Evolutionary conservation across 2,329 filamentous ascomycete genomes (phyloP).

Genomic region (Ceratocystiopsis minuta): DNA sequence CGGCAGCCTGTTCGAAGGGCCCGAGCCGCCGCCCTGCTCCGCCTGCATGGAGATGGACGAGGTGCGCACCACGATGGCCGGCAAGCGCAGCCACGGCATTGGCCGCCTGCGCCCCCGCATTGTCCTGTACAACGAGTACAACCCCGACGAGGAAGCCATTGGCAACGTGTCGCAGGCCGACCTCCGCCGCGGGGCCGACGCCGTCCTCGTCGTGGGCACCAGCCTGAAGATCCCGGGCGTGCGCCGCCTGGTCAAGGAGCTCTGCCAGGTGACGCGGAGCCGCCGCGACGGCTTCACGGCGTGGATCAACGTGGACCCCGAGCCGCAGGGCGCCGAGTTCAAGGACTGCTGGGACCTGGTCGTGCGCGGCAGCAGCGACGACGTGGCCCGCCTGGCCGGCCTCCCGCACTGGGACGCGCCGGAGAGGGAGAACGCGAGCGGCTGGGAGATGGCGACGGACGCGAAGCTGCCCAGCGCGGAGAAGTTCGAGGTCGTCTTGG

Average conservation of each 20-base stretch:
- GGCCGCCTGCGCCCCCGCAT: slow-evolving; percentile 80
- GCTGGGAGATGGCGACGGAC: slow-evolving; percentile 25
- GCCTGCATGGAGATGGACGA: slow-evolving; percentile 58
- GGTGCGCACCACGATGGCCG: slow-evolving; percentile 55
- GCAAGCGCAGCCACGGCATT: slow-evolving; percentile 85
- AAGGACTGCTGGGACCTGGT: slow-evolving; percentile 89
- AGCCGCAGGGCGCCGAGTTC: slow-evolving; percentile 66
- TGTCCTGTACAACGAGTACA: slow-evolving; percentile 93
- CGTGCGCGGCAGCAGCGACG: slow-evolving; percentile 72
- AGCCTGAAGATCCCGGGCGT: slow-evolving; percentile 92
- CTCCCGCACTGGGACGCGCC: slow-evolving; percentile 42
- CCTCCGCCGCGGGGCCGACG: slow-evolving; percentile 69
- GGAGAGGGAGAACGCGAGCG: slow-evolving; percentile 23
- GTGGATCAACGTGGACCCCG: slow-evolving; percentile 84
- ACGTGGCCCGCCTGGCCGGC: slow-evolving; percentile 58
- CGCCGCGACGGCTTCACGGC: slow-evolving; percentile 71
- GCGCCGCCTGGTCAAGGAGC: slow-evolving; percentile 70
- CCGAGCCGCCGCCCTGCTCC: slow-evolving; percentile 62
- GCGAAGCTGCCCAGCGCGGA: slow-evolving; percentile 20
- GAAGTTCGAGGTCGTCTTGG: slow-evolving; percentile 25
- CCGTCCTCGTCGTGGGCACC: slow-evolving; percentile 85
- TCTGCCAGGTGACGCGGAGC: slow-evolving; percentile 73
- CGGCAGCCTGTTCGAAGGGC: slow-evolving; percentile 62
- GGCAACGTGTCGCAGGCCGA: slow-evolving; percentile 79
- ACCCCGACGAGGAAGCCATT: slow-evolving; percentile 92